These are phyloP conservation scores for Cucurbita pepo DNA, from an alignment of 306 rosid species.

Conservation along the genomic window DNA sequence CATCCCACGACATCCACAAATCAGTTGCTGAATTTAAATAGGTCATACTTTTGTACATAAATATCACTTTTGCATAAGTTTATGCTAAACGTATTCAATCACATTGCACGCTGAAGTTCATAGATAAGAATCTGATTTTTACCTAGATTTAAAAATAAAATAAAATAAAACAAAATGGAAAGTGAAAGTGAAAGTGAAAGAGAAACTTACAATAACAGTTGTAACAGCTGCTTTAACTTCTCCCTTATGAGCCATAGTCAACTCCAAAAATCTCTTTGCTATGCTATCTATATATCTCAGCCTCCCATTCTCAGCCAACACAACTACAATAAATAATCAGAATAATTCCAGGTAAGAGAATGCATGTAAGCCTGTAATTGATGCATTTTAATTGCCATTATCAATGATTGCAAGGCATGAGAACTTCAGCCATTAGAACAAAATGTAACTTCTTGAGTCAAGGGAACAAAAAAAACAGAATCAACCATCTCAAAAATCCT, in stretches of 20 bases:
- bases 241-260: constrained; percentile 90
- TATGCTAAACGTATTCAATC: neutral
- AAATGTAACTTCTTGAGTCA: neutral
- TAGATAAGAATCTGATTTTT: neutral
- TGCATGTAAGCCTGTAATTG: neutral
- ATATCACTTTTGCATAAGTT: neutral
- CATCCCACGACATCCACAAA: neutral
- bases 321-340: constrained; percentile 21
- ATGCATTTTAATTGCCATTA: neutral
- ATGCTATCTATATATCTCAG: constrained; percentile 48
- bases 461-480: neutral
- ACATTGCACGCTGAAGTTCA: neutral
- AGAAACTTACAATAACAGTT: constrained; percentile 61
- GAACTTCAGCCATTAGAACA: neutral
- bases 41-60: neutral
- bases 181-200: neutral
- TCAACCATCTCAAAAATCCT: neutral
- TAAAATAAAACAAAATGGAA: neutral
- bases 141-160: neutral
- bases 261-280: constrained; percentile 50
- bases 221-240: constrained; percentile 77
- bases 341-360: neutral
- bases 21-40: neutral
- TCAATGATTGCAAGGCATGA: neutral
- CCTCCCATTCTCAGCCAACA: constrained; percentile 70